Percentiles rank a stretch among this genome's conserved stretches.
Evolutionary conservation across 768 basidiomycete genomes (phyloP).

Genomic region (Mycena epipterygia): DNA sequence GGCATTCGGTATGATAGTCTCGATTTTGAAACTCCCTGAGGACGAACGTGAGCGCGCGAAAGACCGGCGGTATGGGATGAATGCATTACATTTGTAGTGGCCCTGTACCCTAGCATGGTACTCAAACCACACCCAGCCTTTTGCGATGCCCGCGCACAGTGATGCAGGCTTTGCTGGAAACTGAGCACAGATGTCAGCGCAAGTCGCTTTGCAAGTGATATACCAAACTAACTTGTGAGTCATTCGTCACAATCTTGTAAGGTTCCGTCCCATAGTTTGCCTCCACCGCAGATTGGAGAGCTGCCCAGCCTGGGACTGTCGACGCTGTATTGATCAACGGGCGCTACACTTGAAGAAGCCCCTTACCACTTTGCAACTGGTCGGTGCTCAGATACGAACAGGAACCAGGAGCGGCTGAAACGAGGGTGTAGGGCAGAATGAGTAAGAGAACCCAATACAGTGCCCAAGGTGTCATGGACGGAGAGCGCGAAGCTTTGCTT

Average conservation of each 20-base stretch:
- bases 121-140: slow-evolving; percentile 38
- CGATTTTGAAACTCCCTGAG: slow-evolving; percentile 37
- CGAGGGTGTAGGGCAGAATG: slow-evolving; percentile 2
- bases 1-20: slow-evolving; percentile 18
- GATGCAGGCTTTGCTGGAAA: slow-evolving; percentile 31
- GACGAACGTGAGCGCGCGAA: background rate
- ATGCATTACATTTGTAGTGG: slow-evolving; percentile 33
- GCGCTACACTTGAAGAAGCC: background rate
- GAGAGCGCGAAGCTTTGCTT: slow-evolving; percentile 1
- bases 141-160: slow-evolving; percentile 30
- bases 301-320: slow-evolving; percentile 31
- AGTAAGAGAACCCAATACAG: slow-evolving; percentile 25
- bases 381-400: slow-evolving; percentile 27
- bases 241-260: slow-evolving; percentile 36
- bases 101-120: slow-evolving; percentile 36
- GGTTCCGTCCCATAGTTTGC: slow-evolving; percentile 25
- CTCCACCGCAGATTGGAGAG: slow-evolving; percentile 30
- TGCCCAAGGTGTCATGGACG: slow-evolving; percentile 26
- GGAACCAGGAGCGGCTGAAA: slow-evolving; percentile 14
- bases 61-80: background rate
- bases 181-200: slow-evolving; percentile 7
- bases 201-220: background rate
- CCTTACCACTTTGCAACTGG: slow-evolving; percentile 36
- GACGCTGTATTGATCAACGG: background rate
- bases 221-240: slow-evolving; percentile 24